These are phyloP conservation scores for Aureobasidium sp. DNA, from an alignment of 2,329 filamentous ascomycete genomes.

Conservation along the genomic window DNA sequence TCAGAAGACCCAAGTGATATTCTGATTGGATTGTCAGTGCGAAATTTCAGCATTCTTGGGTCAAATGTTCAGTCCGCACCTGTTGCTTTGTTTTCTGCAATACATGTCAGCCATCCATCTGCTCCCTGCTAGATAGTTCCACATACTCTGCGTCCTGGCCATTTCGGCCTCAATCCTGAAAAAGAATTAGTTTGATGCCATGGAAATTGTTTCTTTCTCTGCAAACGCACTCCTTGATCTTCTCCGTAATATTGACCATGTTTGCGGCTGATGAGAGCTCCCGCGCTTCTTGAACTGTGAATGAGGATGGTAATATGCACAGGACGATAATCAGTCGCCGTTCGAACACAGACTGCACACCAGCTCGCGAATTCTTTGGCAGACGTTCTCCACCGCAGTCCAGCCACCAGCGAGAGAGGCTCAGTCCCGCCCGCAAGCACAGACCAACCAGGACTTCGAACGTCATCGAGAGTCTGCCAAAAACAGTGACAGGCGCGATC, in stretches of 20 bases:
- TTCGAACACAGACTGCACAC: background rate
- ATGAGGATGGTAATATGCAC: background rate
- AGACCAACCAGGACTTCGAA: background rate
- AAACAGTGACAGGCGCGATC: constrained; percentile 4
- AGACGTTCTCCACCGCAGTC: constrained; percentile 9
- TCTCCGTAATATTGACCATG: constrained; percentile 99
- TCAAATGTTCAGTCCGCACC: constrained; percentile 52
- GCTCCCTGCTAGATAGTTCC: background rate
- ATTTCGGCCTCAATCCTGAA: constrained; percentile 98
- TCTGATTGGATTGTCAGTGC: constrained; percentile 51
- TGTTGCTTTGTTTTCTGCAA: constrained; percentile 92
- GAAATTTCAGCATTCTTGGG: background rate
- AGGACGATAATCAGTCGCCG: background rate
- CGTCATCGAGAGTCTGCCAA: constrained; percentile 1
- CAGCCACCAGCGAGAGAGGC: constrained; percentile 5
- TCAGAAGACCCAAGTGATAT: constrained; percentile 94
- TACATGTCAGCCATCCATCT: constrained; percentile 28
- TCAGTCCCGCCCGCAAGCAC: background rate
- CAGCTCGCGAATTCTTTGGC: constrained; percentile 10
- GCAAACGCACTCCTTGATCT: constrained; percentile 84
- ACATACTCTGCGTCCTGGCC: constrained; percentile 92
- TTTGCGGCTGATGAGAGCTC: constrained; percentile 23
- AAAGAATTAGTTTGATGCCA: constrained; percentile 6
- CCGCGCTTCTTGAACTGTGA: background rate
- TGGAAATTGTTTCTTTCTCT: background rate